These are phyloP conservation scores for Pseudonitzschia delicatissima DNA, from an alignment of 108 stramenopile species.

Conservation along the genomic window DNA sequence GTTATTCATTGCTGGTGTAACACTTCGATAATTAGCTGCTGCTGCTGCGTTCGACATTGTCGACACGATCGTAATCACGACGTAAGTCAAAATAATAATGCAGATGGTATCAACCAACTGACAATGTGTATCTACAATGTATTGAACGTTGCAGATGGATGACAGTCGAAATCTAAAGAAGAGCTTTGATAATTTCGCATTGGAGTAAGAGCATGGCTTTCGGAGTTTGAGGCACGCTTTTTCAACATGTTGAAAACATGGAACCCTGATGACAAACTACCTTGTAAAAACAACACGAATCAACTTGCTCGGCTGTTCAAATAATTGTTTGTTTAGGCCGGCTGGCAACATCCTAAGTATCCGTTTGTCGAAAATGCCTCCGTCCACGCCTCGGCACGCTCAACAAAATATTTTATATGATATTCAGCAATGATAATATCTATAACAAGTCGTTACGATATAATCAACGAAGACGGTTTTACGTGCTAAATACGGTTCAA, in stretches of 20 bases:
- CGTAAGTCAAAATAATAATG: neutral
- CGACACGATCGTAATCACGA: neutral
- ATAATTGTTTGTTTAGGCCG: no score
- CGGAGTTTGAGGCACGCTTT: neutral
- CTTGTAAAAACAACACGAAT: neutral
- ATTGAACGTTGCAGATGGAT: no score
- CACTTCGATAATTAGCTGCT: constrained; percentile 28
- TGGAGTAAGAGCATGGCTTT: neutral
- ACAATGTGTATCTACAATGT: neutral
- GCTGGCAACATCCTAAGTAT: constrained; percentile 3
- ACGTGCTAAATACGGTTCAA: neutral
- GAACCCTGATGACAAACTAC: no score
- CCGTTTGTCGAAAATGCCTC: neutral
- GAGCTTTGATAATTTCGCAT: no score
- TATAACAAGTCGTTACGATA: constrained; percentile 2
- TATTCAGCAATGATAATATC: neutral
- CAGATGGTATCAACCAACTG: neutral
- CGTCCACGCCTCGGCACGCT: constrained; percentile 1
- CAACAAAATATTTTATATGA: neutral
- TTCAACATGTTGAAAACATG: no score
- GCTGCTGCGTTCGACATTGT: constrained; percentile 11
- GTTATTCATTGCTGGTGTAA: constrained; percentile 50
- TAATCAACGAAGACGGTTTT: neutral
- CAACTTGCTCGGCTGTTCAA: no score
- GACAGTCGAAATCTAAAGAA: no score